phyloP scores from a whole-genome alignment of 106 monocot species.

The Xerophyta viscosa region DNA sequence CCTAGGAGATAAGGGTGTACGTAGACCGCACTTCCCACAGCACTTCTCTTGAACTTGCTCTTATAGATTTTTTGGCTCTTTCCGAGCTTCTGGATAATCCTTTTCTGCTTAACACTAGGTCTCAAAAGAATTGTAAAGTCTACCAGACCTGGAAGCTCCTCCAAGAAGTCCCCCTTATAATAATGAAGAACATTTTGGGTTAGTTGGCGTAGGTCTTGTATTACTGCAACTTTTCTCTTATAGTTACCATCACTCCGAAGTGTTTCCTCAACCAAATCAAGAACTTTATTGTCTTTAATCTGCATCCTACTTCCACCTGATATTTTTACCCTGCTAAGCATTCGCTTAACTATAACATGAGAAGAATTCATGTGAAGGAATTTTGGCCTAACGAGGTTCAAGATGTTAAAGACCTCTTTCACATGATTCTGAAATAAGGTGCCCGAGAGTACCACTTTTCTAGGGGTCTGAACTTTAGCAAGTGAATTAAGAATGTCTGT shows the following conservation, averaged over 20 bases:
- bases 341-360: conserved; percentile 28
- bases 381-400: conserved; percentile 74
- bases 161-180: conserved; percentile 78
- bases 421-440: conserved; percentile 93
- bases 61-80: conserved; percentile 8
- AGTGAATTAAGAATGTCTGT: conserved; percentile 63
- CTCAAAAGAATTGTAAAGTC: conserved; percentile 72
- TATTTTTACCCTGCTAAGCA: conserved; percentile 48
- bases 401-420: conserved; percentile 80
- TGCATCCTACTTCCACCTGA: conserved; percentile 35
- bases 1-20: conserved; percentile 69
- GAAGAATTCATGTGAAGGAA: conserved; percentile 59
- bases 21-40: conserved; percentile 62
- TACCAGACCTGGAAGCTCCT: conserved; percentile 72
- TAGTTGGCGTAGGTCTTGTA: conserved; percentile 61
- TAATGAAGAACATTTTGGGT: conserved; percentile 77
- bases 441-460: conserved; percentile 88
- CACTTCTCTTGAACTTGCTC: conserved; percentile 61
- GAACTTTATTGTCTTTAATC: conserved; percentile 24
- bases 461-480: conserved; percentile 53
- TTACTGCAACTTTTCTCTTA: conserved; percentile 49
- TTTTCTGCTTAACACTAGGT: conserved; percentile 45
- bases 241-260: conserved; percentile 41
- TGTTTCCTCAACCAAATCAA: conserved; percentile 70
- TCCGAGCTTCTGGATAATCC: conserved; percentile 16